Base-by-base conservation (phyloP, 768 basidiomycete genomes). In the Coprinellus aureogranulatus region DNA sequence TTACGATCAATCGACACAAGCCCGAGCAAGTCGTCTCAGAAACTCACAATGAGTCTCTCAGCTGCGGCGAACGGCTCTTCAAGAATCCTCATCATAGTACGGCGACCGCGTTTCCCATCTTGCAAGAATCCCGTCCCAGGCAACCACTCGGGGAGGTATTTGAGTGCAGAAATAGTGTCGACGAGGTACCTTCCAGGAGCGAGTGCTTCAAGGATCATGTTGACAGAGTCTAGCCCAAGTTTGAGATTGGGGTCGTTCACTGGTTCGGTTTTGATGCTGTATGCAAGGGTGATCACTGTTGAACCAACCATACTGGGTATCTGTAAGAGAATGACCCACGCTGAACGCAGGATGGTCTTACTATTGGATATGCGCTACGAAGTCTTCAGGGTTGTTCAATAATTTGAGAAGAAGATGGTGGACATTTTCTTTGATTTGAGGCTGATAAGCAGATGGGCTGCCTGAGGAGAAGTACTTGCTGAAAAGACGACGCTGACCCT, bases 81-180 rank as follows among this genome's bases (percentile, higher is more conserved):
- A 12, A 70, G 64, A 65, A 80, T 72, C 25, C 70, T 65, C 12
- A 71, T 58, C 40, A 73, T 69, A 4, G 70, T 60, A 30, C 66
- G 65, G 18, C 70, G 69, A 82, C 83, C 85, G n/a, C n/a, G 27
- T 34, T 11, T 62, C 0, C 83, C 85, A 53, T 82, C 79, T 31
- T 72, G 72, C 64, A 81, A 74, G 76, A 87, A 88, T 0, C 76
- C 76, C 0, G 83, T 79, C 14, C 85, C 87, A 3, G 87, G 87
- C 34, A 82, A 65, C 81, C 82, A 88, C 44, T 65, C 62, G 0
- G 87, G 87, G 1, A 87, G 64, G 59, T 81, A 68, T 62, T 73
- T 73, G 20, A 78, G 67, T 6, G 66, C 39, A 0, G 77, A 75
- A 1, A 80, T 45, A 9, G 67, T 49, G 50, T 83, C 81, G 8